phyloP scores from a whole-genome alignment of 805 yeast species.

The Pichia paraexigua region DNA sequence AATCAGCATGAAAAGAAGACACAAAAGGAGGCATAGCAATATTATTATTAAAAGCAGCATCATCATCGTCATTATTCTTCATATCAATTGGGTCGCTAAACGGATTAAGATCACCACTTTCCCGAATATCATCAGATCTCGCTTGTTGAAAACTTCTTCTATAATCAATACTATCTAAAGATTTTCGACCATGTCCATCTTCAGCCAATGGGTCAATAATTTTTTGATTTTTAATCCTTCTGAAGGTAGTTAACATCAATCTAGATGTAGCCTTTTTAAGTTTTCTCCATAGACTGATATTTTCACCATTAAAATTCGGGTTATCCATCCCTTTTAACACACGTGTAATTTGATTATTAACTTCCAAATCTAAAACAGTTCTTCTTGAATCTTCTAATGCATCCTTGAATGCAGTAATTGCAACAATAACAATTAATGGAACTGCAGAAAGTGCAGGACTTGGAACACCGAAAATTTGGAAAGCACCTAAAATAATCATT shows the following conservation, averaged over 20 bases:
- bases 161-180: conserved; percentile 29
- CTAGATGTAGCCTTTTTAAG: conserved; percentile 43
- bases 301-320: conserved; percentile 54
- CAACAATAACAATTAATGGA: conserved; percentile 71
- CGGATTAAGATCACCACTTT: conserved; percentile 15
- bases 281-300: conserved; percentile 59
- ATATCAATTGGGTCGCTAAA: conserved; percentile 23
- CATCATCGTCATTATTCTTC: conserved; percentile 9
- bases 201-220: conserved; percentile 23
- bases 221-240: conserved; percentile 19
- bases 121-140: conserved; percentile 10
- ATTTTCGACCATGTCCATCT: conserved; percentile 15
- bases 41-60: not conserved
- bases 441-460: conserved; percentile 68
- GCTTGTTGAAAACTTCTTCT: conserved; percentile 22
- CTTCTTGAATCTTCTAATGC: conserved; percentile 77
- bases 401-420: conserved; percentile 69
- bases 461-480: conserved; percentile 73
- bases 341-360: conserved; percentile 68
- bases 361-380: conserved; percentile 61
- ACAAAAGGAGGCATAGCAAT: conserved; percentile 23
- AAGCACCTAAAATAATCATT: conserved; percentile 72
- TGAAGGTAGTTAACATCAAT: conserved; percentile 11
- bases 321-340: conserved; percentile 49
- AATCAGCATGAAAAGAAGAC: conserved; percentile 15